Evolutionary conservation across 306 rosid genomes (phyloP).

Genomic region (Fagus crenata): DNA sequence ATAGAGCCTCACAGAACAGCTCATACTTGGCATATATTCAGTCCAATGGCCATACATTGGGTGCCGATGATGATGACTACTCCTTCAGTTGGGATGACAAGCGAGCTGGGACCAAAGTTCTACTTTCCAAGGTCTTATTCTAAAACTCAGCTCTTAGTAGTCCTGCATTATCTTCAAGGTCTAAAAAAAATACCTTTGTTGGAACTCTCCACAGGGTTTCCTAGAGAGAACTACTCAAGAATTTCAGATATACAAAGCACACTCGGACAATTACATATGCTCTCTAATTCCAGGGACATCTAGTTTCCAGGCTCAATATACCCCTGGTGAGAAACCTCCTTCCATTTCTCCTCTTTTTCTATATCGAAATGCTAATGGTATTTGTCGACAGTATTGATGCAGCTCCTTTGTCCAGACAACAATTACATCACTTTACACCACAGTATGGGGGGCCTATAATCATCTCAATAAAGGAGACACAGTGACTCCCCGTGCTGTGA

Average conservation of each 20-base stretch:
- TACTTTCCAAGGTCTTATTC: conserved; percentile 65
- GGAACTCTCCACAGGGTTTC: conserved; percentile 48
- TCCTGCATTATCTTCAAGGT: neutral
- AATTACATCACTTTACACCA: neutral
- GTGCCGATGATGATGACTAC: conserved; percentile 74
- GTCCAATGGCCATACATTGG: conserved; percentile 77
- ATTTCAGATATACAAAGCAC: conserved; percentile 67
- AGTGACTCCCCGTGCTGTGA: neutral
- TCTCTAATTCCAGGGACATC: conserved; percentile 68
- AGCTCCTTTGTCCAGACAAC: neutral
- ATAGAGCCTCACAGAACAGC: conserved; percentile 59
- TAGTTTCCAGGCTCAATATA: conserved; percentile 65
- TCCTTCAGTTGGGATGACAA: conserved; percentile 94
- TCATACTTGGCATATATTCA: conserved; percentile 58
- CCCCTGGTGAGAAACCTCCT: conserved; percentile 55
- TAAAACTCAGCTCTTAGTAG: neutral
- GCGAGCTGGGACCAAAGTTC: conserved; percentile 76
- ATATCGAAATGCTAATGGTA: neutral
- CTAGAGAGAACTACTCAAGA: conserved; percentile 51
- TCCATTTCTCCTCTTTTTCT: neutral
- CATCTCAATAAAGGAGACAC: neutral
- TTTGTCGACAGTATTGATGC: neutral
- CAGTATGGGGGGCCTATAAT: neutral
- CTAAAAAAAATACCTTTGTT: conserved; percentile 1
- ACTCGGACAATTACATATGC: conserved; percentile 77